Evolutionary conservation across 768 basidiomycete species (phyloP), one percentile per base, ranked within the genome.

Genomic region (Lactarius akahatsu): DNA sequence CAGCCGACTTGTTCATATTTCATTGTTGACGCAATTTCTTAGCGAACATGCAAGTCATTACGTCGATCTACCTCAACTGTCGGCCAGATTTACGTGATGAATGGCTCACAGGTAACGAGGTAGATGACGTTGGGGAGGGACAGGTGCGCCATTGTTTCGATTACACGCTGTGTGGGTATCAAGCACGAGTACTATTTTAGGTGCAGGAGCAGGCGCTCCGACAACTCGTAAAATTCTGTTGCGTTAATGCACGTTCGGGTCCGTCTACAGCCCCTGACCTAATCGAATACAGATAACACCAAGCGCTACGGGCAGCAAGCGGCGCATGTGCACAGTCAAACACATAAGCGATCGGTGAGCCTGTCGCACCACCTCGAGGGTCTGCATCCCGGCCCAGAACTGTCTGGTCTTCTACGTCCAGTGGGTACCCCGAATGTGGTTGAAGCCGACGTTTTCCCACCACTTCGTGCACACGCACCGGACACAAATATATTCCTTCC

Each of bases 31-130:
- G 57, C 58, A 34, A 59, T 59, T 62, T 28, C 41, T 16, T 73
- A 98, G 96, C 94, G 26, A 99, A 98, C 76, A 99, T 99, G 97
- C 98, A 99, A 78, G 92, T 98, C 63, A 98, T 99, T 71, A 99
- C 97, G 10, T 88, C 96, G 20, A 98, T 99, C 70, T 99, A 99
- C 76, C 81, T 98, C 65, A 97, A 98, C 73, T 98, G 96, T 74
- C 85, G 97, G 61, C 97, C 97, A 9, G 96, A 98, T 74, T 82
- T 99, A 50, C 85, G 96, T 23, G 97, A 99, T 76, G 97, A 98
- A 73, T 99, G 97, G 97, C 82, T 99, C 50, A 91, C 94, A 15
- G 93, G 93, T 0, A 88, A 87, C 16, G 96, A 98, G 75, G 88
- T 92, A 11, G 96, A 98, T 69, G 92, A 92, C 69, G 90, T 89